A percentile compares a stretch with the other conserved stretches of the same genome.
Conservation (phyloP, 495 filamentous ascomycete species). For the Massariosphaeria phaeospora region DNA sequence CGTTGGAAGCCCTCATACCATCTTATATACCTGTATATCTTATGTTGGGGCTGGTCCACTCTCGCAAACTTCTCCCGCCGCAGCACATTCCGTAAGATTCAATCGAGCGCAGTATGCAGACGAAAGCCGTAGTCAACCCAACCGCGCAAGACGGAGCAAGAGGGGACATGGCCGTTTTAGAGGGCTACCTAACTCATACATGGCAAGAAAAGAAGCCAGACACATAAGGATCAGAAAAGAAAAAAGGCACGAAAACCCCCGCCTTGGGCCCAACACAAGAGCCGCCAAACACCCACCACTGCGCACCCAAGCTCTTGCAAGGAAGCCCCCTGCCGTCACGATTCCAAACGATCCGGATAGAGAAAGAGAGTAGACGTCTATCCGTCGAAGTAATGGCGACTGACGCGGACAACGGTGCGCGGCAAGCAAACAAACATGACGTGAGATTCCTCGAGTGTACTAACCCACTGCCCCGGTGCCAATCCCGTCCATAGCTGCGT, state of each 20-base stretch:
- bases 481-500: no score
- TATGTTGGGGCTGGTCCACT: no score
- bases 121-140: conserved; percentile 9
- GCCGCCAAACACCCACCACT: conserved; percentile 2
- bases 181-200: conserved; percentile 14
- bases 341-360: neutral
- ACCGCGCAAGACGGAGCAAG: neutral
- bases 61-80: no score
- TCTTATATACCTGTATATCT: no score
- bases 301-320: neutral
- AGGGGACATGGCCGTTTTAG: conserved; percentile 1
- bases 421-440: conserved; percentile 11
- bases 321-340: neutral
- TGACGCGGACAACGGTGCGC: no score
- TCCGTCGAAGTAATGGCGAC: neutral
- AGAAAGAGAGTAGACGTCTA: neutral
- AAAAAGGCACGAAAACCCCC: neutral
- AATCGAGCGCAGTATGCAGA: no score
- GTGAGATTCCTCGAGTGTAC: neutral
- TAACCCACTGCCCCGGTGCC: conserved; percentile 1
- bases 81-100: no score
- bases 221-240: neutral
- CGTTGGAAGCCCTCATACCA: no score
- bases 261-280: neutral
- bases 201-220: conserved; percentile 1